Base-by-base conservation (phyloP, 768 basidiomycete species). In the Hydnomerulius pinastri region DNA sequence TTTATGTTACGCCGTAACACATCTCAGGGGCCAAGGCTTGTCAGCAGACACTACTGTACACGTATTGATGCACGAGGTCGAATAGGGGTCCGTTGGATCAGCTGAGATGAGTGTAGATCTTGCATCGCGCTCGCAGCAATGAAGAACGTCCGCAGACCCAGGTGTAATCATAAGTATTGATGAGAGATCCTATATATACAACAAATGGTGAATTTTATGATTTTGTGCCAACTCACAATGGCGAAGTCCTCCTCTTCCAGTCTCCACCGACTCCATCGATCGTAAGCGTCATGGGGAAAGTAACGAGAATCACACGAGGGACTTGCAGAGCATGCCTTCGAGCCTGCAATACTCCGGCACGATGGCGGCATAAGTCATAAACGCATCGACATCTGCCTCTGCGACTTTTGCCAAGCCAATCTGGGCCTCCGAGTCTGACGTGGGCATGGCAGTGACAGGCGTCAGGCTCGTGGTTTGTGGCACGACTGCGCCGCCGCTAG, bases 341-440 rank as follows among this genome's bases (percentile, higher is more conserved):
- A 93, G 68, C 35, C 91, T 74, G 71, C 80, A 83, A 66, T 83
- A 92, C 70, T 93, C 91, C 23, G 89, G 87, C 15, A 92, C 86
- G 63, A 92, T 87, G 29, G 88, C 82, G 17, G 90, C 89, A 64
- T 93, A 93, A 0, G 86, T 81, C 82, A 90, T 80, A 68, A 91
- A 91, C 48, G 90, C 85, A 66, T 93, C 91, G 46, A 82, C 71
- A 63, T 93, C 91, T 12, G 90, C 82, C 51, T 91, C 89, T 0
- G 91, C 90, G 6, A 92, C 85, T 68, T 90, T 91, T 27, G 82
- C 85, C 40, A 92, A 68, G 13, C 91, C 91, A 28, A 86, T 73
- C 69, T 88, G 87, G 27, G 80, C 75, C 69, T 92, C 90, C 13
- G 77, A 73, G 53, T 91, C 89, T 3, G 77, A 73, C 1, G 90